These are phyloP conservation scores for Irpex rosettiformis DNA, from an alignment of 1,284 basidiomycete species.

Conservation along the genomic window DNA sequence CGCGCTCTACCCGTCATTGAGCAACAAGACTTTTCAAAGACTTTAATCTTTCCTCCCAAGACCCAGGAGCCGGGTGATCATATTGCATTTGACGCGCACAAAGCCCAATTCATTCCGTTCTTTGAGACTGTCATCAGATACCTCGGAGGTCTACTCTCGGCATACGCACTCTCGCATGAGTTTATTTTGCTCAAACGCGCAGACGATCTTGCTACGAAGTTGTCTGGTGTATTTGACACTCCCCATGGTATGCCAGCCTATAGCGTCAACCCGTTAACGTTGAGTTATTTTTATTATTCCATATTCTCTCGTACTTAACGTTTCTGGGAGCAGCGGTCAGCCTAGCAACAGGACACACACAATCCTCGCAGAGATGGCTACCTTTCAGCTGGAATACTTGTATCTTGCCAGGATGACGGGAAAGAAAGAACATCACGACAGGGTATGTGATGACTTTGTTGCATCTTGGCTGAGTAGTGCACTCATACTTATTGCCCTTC, in stretches of 20 bases:
- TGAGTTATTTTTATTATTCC: conserved; percentile 11
- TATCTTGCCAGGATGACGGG: conserved; percentile 64
- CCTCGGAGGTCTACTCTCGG: conserved; percentile 68
- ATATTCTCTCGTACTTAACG: background rate
- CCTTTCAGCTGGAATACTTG: conserved; percentile 61
- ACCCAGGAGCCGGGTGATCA: background rate
- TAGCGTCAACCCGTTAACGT: conserved; percentile 42
- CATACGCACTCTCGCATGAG: conserved; percentile 65
- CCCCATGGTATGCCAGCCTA: conserved; percentile 46
- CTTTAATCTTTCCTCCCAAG: background rate
- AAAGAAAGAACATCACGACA: conserved; percentile 45
- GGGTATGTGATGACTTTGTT: conserved; percentile 28
- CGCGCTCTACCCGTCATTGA: conserved; percentile 71
- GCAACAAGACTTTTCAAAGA: conserved; percentile 53
- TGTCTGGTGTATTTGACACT: conserved; percentile 52
- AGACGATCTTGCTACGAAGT: conserved; percentile 44
- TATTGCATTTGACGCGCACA: background rate
- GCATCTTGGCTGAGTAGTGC: background rate
- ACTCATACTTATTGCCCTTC: background rate
- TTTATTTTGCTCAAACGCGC: conserved; percentile 46
- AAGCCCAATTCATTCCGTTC: conserved; percentile 40
- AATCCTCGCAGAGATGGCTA: conserved; percentile 43
- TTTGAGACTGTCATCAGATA: conserved; percentile 80
- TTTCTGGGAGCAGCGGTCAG: conserved; percentile 4
- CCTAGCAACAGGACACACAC: conserved; percentile 10